Conservation (phyloP, 768 basidiomycete genomes). For the Panellus pusillus region DNA sequence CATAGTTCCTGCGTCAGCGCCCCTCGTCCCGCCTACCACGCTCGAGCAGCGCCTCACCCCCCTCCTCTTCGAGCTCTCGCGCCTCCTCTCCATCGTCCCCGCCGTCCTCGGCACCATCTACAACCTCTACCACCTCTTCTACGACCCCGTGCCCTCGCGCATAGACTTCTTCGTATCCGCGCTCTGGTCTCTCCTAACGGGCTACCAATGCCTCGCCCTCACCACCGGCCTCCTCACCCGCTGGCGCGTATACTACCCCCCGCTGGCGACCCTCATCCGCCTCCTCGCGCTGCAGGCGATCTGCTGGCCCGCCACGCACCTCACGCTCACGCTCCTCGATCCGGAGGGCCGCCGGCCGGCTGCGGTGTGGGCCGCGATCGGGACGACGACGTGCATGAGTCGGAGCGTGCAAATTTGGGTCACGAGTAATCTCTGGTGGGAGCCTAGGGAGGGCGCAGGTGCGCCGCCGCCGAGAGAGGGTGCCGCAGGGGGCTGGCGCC, state of each 20-base stretch:
- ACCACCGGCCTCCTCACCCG: slow-evolving; percentile 88
- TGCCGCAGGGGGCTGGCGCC: slow-evolving; percentile 35
- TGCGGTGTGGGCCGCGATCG: slow-evolving; percentile 88
- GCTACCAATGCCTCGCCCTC: slow-evolving; percentile 83
- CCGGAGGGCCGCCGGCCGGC: slow-evolving; percentile 65
- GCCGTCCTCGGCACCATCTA: slow-evolving; percentile 65
- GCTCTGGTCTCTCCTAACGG: slow-evolving; percentile 82
- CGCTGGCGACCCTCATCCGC: slow-evolving; percentile 85
- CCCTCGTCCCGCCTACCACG: slow-evolving; percentile 48
- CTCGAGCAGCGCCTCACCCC: slow-evolving; percentile 50
- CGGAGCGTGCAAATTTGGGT: slow-evolving; percentile 93
- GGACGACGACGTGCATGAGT: slow-evolving; percentile 82
- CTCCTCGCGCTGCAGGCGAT: slow-evolving; percentile 92
- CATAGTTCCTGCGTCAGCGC: slow-evolving; percentile 49
- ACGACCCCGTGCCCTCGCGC: slow-evolving; percentile 42
- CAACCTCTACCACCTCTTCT: slow-evolving; percentile 56
- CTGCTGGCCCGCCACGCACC: slow-evolving; percentile 92
- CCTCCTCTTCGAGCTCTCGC: slow-evolving; percentile 68
- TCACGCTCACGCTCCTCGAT: slow-evolving; percentile 76
- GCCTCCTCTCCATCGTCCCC: slow-evolving; percentile 71
- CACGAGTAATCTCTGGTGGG: slow-evolving; percentile 80
- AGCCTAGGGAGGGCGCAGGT: slow-evolving; percentile 29
- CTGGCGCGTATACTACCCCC: slow-evolving; percentile 90
- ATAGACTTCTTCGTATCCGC: slow-evolving; percentile 68
- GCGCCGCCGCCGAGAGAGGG: slow-evolving; percentile 11